These are phyloP conservation scores for Fagopyrum esculentum DNA, from an alignment of 148 eudicot genomes.

Conservation along the genomic window DNA sequence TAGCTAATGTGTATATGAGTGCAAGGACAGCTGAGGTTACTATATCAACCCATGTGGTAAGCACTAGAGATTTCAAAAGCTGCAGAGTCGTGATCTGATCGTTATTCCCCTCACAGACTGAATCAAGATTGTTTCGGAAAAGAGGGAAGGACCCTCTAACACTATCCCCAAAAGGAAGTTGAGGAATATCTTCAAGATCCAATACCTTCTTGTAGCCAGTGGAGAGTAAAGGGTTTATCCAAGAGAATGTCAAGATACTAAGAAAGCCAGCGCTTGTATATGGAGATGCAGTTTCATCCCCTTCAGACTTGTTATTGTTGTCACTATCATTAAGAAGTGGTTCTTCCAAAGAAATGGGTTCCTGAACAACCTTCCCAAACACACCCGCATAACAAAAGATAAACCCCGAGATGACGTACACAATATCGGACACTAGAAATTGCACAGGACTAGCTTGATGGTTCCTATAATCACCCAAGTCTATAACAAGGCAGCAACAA, in stretches of 20 bases:
- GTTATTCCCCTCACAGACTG: constrained; percentile 16
- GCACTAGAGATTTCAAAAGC: constrained; percentile 25
- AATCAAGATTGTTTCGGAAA: constrained; percentile 21
- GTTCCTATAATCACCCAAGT: constrained; percentile 17
- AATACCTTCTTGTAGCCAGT: constrained; percentile 32
- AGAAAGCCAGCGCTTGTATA: constrained; percentile 24
- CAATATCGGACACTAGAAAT: constrained; percentile 23
- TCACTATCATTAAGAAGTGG: constrained; percentile 16
- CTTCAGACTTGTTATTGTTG: background rate
- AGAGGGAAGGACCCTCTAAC: constrained; percentile 23
- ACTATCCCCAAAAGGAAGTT: constrained; percentile 26
- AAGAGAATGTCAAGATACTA: constrained; percentile 26
- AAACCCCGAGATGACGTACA: constrained; percentile 26
- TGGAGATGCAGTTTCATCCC: constrained; percentile 19
- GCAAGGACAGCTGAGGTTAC: constrained; percentile 22
- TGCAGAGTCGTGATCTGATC: constrained; percentile 20
- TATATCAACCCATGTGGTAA: constrained; percentile 29
- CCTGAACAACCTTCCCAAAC: constrained; percentile 18
- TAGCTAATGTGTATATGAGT: constrained; percentile 21
- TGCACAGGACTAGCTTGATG: constrained; percentile 12
- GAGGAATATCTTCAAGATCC: constrained; percentile 40
- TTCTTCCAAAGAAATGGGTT: constrained; percentile 18
- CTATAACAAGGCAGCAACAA: constrained; percentile 42
- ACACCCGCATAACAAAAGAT: constrained; percentile 19
- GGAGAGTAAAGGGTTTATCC: constrained; percentile 28